These are phyloP conservation scores for Ilyonectria destructans DNA, from an alignment of 2,329 filamentous ascomycete genomes.

Conservation along the genomic window DNA sequence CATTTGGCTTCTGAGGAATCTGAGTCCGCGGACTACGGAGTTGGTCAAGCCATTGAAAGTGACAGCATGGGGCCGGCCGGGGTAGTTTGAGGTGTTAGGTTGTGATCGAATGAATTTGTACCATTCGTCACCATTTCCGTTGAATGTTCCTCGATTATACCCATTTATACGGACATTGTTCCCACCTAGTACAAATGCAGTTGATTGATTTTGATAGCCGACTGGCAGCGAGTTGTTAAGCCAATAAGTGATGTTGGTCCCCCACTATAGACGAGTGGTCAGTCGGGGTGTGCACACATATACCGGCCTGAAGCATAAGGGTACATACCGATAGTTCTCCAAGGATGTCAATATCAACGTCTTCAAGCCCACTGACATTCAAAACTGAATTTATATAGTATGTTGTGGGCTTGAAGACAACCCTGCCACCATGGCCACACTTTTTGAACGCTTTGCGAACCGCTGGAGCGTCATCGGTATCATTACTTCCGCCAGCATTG, in stretches of 20 bases:
- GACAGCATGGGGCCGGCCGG: conserved; percentile 1
- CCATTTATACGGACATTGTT: conserved; percentile 11
- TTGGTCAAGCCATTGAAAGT: conserved; percentile 2
- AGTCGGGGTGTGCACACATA: neutral
- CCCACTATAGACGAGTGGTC: neutral
- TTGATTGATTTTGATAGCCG: conserved; percentile 12
- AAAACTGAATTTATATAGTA: neutral
- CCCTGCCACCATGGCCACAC: neutral
- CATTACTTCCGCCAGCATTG: neutral
- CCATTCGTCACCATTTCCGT: conserved; percentile 14
- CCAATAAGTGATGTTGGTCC: conserved; percentile 1
- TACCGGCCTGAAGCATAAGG: neutral
- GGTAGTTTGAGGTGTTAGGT: conserved; percentile 9
- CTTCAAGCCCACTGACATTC: neutral
- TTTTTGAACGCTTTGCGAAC: neutral
- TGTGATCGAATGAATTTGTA: neutral
- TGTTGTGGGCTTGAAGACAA: neutral
- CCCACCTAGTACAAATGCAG: conserved; percentile 1
- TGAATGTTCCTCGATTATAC: conserved; percentile 4
- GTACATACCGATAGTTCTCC: neutral
- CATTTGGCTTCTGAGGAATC: conserved; percentile 9
- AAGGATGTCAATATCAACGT: neutral
- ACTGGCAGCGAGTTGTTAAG: neutral
- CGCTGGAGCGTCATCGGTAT: neutral
- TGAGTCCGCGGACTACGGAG: neutral